A percentile compares a stretch with the other conserved stretches of the same genome.
Evolutionary conservation across 2,329 filamentous ascomycete genomes (phyloP).

Genomic region (Microdochium trichocladiopsis): DNA sequence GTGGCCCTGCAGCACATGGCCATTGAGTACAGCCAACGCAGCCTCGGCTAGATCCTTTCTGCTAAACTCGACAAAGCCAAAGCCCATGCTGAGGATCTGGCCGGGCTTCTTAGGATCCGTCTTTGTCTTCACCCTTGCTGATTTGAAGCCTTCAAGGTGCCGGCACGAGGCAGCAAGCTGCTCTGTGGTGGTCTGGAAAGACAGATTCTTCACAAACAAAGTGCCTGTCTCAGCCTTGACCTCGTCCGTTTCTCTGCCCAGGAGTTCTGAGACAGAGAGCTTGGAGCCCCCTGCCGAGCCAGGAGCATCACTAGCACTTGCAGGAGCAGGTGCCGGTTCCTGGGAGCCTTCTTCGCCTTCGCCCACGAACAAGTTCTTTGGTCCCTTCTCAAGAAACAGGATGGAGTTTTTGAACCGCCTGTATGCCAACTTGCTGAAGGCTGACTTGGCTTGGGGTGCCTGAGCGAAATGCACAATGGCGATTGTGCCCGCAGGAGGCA

Average conservation of each 20-base stretch:
- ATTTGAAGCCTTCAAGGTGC: slow-evolving; percentile 79
- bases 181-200: slow-evolving; percentile 79
- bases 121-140: slow-evolving; percentile 88
- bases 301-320: not conserved
- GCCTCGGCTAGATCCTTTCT: slow-evolving; percentile 71
- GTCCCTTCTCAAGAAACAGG: slow-evolving; percentile 89
- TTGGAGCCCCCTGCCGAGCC: slow-evolving; percentile 33
- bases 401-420: slow-evolving; percentile 86
- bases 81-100: slow-evolving; percentile 91
- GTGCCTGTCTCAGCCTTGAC: slow-evolving; percentile 64
- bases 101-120: slow-evolving; percentile 84
- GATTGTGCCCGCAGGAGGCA: slow-evolving; percentile 89
- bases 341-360: slow-evolving; percentile 16
- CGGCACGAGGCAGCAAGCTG: slow-evolving; percentile 71
- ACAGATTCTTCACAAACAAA: slow-evolving; percentile 88
- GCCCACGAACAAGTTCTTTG: slow-evolving; percentile 65
- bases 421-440: slow-evolving; percentile 81
- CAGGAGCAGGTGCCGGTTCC: not conserved
- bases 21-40: slow-evolving; percentile 81
- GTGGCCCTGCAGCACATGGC: slow-evolving; percentile 79
- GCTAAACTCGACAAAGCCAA: slow-evolving; percentile 87
- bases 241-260: slow-evolving; percentile 47
- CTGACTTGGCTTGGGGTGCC: slow-evolving; percentile 70
- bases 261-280: slow-evolving; percentile 60
- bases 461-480: slow-evolving; percentile 87